Evolutionary conservation across 2,329 filamentous ascomycete genomes (phyloP), one percentile per base, ranked within the genome.

Genomic region (Paecilomyces dactylethromorphus): DNA sequence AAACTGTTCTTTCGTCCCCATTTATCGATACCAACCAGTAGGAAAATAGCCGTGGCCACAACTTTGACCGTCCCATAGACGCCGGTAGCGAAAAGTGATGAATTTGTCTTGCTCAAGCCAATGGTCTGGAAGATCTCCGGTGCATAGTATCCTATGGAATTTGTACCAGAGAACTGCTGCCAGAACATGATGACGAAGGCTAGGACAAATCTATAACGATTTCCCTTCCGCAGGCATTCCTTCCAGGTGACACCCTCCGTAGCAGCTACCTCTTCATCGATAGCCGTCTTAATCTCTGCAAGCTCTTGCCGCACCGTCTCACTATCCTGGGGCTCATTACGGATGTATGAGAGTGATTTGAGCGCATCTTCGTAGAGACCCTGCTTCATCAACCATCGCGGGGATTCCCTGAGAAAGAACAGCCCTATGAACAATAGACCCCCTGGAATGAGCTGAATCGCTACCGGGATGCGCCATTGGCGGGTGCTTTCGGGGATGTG

Each of bases 381-480:
- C 70, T 82, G 79, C 64, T 79, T 78, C n/a, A 81, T 77, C n/a
- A 83, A 74, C 79, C 80, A 83, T 18, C 81, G 77, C 1, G 81
- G 79, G 1, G 76, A 79, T 59, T 83, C 81, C 56, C 80, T 81
- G 53, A 81, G 74, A 68, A 82, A 82, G 52, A 81, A 64, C 13
- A 83, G 74, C 0, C 80, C 80, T 3, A 74, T 64, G 10, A 84
- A 65, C 56, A 84, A 76, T n/a, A 82, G 63, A 0, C 74, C 74
- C 15, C 80, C 81, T 0, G 81, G 81, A 1, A 83, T 71, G 57
- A 82, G 78, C 66, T 84, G 81, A 10, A 83, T 70, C 1, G 77
- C 79, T 22, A 83, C 80, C 0, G 81, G 81, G 3, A 82, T 71
- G 7, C 80, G 76, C 81, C 81, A 84, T 67, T 83, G 81, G n/a